Conservation (phyloP, 164 flowering plant species). For the Cinnamomum chago region DNA sequence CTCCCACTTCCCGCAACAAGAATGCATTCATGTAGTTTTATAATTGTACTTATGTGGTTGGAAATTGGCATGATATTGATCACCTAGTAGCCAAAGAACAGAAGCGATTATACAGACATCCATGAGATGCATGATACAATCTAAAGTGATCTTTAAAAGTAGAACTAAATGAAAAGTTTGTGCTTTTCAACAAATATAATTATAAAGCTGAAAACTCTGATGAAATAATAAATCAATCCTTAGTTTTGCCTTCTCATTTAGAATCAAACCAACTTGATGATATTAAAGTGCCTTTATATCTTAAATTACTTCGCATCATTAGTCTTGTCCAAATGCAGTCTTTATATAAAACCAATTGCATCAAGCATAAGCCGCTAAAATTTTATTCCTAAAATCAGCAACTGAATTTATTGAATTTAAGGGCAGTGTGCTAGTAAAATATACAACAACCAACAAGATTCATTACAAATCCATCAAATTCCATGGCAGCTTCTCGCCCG, state of each 20-base stretch:
- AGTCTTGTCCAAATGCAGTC: neutral
- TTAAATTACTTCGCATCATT: neutral
- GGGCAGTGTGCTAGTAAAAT: too few species aligned
- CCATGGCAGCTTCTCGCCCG: too few species aligned
- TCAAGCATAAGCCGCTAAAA: too few species aligned
- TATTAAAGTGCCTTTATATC: too few species aligned
- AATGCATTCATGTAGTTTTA: neutral
- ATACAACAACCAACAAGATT: too few species aligned
- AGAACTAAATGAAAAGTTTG: neutral
- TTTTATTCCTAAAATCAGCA: too few species aligned
- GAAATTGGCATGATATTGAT: neutral
- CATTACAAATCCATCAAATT: too few species aligned
- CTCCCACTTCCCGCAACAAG: neutral
- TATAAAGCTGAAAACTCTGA: neutral
- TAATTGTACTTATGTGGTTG: neutral
- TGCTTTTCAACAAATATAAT: too few species aligned
- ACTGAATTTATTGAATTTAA: too few species aligned
- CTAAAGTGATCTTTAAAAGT: neutral
- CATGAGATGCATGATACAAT: neutral
- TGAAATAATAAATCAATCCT: too few species aligned
- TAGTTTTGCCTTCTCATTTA: neutral
- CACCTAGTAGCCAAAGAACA: neutral
- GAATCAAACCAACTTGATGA: neutral
- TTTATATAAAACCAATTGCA: too few species aligned
- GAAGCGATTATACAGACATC: neutral